These are phyloP conservation scores for Neocatenulostroma microsporum DNA, from an alignment of 2,329 filamentous ascomycete species.

Conservation along the genomic window DNA sequence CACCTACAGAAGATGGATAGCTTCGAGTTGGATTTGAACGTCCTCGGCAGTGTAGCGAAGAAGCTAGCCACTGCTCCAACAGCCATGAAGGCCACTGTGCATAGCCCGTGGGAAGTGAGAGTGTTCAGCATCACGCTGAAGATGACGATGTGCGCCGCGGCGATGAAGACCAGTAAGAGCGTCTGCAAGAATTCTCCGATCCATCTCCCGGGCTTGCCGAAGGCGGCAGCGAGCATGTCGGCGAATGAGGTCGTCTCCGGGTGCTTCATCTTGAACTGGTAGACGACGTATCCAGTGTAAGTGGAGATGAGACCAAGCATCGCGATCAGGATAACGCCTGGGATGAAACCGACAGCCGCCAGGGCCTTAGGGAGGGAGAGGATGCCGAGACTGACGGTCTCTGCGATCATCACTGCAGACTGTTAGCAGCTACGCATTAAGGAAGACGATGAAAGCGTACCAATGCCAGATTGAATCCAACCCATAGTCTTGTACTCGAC, in stretches of 20 bases:
- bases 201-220: conserved; percentile 55
- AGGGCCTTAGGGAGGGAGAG: conserved; percentile 49
- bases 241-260: conserved; percentile 53
- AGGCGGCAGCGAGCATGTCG: conserved; percentile 57
- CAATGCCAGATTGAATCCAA: conserved; percentile 6
- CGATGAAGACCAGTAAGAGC: conserved; percentile 60
- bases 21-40: conserved; percentile 55
- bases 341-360: conserved; percentile 45
- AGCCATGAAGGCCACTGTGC: conserved; percentile 58
- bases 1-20: conserved; percentile 51
- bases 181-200: conserved; percentile 56
- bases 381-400: conserved; percentile 51
- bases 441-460: too few relatives aligned
- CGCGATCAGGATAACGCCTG: conserved; percentile 49
- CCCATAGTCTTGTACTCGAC: conserved; percentile 2
- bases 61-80: conserved; percentile 53
- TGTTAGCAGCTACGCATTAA: too few relatives aligned
- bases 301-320: conserved; percentile 49
- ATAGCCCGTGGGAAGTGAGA: conserved; percentile 54
- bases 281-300: conserved; percentile 54
- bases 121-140: conserved; percentile 64
- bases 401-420: conserved; percentile 44
- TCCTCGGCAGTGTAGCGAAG: conserved; percentile 53
- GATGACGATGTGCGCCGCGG: conserved; percentile 61
- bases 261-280: conserved; percentile 50